Conservation (phyloP, 148 eudicot genomes). For the Silene conica region DNA sequence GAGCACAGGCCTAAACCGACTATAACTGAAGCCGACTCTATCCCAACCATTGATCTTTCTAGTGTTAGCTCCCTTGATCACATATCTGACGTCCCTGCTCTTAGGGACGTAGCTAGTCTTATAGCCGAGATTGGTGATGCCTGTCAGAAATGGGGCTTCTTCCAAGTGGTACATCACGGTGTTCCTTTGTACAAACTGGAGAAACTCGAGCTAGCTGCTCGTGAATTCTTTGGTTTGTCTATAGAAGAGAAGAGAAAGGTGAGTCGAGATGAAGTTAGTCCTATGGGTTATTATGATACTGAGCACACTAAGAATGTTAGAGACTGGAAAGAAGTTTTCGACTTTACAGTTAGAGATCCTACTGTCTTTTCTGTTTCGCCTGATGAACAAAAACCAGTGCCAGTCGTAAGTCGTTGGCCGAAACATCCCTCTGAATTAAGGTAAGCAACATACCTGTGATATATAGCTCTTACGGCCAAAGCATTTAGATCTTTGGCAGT, state of each 20-base stretch:
- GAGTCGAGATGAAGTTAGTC: conserved; percentile 33
- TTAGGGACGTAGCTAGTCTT: conserved; percentile 4
- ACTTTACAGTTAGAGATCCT: conserved; percentile 22
- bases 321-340: conserved; percentile 55
- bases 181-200: conserved; percentile 31
- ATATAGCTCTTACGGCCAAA: too few species aligned
- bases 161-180: conserved; percentile 53
- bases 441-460: conserved; percentile 13
- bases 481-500: too few species aligned
- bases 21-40: conserved; percentile 31
- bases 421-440: conserved; percentile 30
- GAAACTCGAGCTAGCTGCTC: conserved; percentile 26
- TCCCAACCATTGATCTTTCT: conserved; percentile 52
- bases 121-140: conserved; percentile 38
- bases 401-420: conserved; percentile 42
- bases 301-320: conserved; percentile 51
- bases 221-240: conserved; percentile 35
- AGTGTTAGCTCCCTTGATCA: conserved; percentile 18
- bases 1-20: conserved; percentile 33
- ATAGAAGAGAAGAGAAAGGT: conserved; percentile 45
- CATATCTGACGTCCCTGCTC: conserved; percentile 2
- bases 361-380: conserved; percentile 30
- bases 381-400: conserved; percentile 16
- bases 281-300: conserved; percentile 44
- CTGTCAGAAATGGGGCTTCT: conserved; percentile 49